phyloP scores from a whole-genome alignment of 1,139 yeast species.

The Saccharomyces hybrid region DNA sequence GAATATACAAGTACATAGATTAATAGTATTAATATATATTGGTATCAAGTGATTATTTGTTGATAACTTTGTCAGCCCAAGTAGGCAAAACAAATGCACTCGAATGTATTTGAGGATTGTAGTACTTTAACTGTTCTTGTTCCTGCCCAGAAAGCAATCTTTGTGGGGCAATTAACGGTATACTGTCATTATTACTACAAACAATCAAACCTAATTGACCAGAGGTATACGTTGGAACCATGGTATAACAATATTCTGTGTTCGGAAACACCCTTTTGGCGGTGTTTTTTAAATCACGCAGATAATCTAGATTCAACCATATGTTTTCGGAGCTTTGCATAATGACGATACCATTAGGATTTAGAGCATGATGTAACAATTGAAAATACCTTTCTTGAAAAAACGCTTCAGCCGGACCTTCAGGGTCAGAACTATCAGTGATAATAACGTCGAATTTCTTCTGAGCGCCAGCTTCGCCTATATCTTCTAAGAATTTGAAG shows the following conservation, averaged over 20 bases:
- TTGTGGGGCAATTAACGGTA: conserved; percentile 48
- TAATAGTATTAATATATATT: neutral
- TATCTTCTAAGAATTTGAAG: conserved; percentile 59
- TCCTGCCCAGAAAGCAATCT: conserved; percentile 48
- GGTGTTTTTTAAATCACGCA: conserved; percentile 51
- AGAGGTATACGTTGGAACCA: conserved; percentile 93
- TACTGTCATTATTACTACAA: conserved; percentile 55
- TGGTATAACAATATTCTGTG: conserved; percentile 75
- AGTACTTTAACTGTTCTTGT: conserved; percentile 54
- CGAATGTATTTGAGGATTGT: conserved; percentile 62
- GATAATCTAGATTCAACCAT: conserved; percentile 74
- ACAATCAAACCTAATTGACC: conserved; percentile 89
- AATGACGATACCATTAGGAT: conserved; percentile 69
- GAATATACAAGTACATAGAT: conserved; percentile 1
- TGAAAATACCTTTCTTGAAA: conserved; percentile 79
- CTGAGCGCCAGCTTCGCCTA: conserved; percentile 33
- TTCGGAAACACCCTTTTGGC: conserved; percentile 67
- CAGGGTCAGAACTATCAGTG: conserved; percentile 95
- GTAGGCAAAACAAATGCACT: conserved; percentile 82
- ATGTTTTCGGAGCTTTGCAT: conserved; percentile 90
- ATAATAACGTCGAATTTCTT: conserved; percentile 73
- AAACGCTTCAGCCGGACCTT: conserved; percentile 94
- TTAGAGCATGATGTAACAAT: conserved; percentile 60
- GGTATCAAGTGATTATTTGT: conserved; percentile 4
- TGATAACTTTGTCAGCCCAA: conserved; percentile 50